Evolutionary conservation across 1,139 yeast genomes (phyloP).

Genomic region (Kodamaea plutei): DNA sequence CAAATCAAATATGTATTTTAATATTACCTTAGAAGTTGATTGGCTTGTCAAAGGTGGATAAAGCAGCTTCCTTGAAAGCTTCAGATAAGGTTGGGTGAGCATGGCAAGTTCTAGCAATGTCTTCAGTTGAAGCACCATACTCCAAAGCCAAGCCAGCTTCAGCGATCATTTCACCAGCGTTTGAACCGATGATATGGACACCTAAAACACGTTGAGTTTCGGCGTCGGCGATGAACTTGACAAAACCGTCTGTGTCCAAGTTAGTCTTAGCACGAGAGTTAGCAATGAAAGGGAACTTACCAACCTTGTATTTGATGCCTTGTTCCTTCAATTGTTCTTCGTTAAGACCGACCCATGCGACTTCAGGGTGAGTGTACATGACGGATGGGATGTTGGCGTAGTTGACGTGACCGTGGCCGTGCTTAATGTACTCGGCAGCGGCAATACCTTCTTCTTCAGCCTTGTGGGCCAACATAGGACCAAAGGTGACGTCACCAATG

Average conservation of each 20-base stretch:
- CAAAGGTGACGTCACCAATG: constrained; percentile 97
- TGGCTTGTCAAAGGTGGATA: constrained; percentile 87
- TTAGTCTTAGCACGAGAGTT: constrained; percentile 99
- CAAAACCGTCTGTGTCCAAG: constrained; percentile 95
- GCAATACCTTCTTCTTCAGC: constrained; percentile 99
- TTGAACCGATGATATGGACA: constrained; percentile 95
- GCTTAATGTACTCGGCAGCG: constrained; percentile 90
- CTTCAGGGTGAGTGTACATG: constrained; percentile 99
- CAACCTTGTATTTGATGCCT: constrained; percentile 87
- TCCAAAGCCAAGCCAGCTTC: constrained; percentile 97
- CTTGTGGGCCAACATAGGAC: constrained; percentile 99
- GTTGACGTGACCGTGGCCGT: constrained; percentile 97
- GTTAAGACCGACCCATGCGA: constrained; percentile 97
- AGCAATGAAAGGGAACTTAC: constrained; percentile 98
- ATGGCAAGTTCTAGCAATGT: constrained; percentile 94
- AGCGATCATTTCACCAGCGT: constrained; percentile 99
- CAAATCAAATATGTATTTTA: too few relatives aligned
- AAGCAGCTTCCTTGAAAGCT: constrained; percentile 97
- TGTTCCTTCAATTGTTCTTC: constrained; percentile 95
- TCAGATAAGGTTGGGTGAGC: constrained; percentile 98
- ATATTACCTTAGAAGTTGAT: constrained; percentile 61
- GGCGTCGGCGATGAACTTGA: constrained; percentile 91
- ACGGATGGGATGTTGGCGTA: constrained; percentile 97
- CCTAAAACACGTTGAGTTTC: constrained; percentile 97
- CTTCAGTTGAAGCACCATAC: constrained; percentile 98